Conservation (phyloP, 1,139 yeast genomes). For the Hemisphaericaspora xylofermentans region DNA sequence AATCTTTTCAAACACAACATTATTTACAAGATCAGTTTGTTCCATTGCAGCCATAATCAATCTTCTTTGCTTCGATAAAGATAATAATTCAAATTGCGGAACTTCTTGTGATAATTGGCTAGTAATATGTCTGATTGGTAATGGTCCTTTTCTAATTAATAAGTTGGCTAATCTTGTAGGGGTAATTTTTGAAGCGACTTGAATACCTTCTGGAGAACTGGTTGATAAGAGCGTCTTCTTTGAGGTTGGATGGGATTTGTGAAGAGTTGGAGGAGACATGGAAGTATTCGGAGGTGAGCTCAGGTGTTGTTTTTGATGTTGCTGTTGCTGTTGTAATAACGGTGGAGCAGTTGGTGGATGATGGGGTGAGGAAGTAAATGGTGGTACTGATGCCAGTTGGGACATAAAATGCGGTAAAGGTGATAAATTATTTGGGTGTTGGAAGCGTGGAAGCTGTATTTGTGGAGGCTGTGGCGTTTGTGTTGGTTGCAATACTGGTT, state of each 20-base stretch:
- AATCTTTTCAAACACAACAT: conserved; percentile 80
- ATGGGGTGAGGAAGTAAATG: conserved; percentile 1
- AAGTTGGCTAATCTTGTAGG: conserved; percentile 73
- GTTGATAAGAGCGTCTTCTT: conserved; percentile 55
- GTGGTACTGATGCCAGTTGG: conserved; percentile 8
- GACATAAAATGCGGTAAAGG: conserved; percentile 2
- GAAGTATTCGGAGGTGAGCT: not conserved
- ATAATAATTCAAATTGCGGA: conserved; percentile 74
- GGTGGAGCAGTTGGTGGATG: not conserved
- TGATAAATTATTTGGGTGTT: not conserved
- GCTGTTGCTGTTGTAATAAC: conserved; percentile 3
- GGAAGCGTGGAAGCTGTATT: not conserved
- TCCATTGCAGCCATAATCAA: conserved; percentile 89
- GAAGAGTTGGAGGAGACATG: conserved; percentile 1
- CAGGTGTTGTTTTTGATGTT: not conserved
- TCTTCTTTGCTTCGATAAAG: conserved; percentile 85
- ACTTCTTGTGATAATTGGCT: conserved; percentile 73
- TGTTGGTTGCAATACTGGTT: not conserved
- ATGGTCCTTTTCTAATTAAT: conserved; percentile 74
- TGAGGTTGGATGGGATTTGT: conserved; percentile 1
- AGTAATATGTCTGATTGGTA: conserved; percentile 89
- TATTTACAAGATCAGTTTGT: conserved; percentile 53
- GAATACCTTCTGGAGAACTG: conserved; percentile 83
- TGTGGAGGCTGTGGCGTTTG: not conserved
- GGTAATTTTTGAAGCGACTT: conserved; percentile 84